Evolutionary conservation across 345 rosid species (phyloP), one percentile per base, ranked within the genome.

Genomic region (Bretschneidera sinensis): DNA sequence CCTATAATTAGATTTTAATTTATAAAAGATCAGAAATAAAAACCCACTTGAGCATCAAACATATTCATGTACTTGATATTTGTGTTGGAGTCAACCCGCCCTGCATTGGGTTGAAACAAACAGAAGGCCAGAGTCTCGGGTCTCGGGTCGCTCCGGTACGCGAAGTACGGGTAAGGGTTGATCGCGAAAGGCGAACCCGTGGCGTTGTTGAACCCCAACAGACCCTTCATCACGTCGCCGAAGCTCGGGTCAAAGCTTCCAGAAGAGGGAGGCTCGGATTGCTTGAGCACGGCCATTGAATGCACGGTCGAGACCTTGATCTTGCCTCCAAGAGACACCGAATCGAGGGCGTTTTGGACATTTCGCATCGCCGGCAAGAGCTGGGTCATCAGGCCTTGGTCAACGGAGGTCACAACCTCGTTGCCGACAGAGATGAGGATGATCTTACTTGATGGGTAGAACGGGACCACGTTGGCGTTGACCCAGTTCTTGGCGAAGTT

Each of bases 31-130:
- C n/a, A n/a, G n/a, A 4, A 48, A 2, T 48, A n/a, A 0, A n/a
- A 48, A 48, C 52, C 43, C 66, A 91, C 97, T 89, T 87, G 90
- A 62, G 99, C 97, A 75, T 94, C 96, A 64, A 94, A 94, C 97
- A 94, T 94, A 78, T 94, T 94, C 82, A 76, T 90, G 76, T 90
- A 94, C 54, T 78, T 94, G 64, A 90, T 83, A 48, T 78, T 82
- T 28, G 80, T 94, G 62, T 77, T 81, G 0, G 80, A 50, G 35
- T 94, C 97, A 0, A 76, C 33, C 21, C 95, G 83, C 22, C 99
- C 97, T 0, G 89, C 72, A 49, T 94, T 90, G 0, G 84, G 78
- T 66, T 94, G 96, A 72, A 94, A 90, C 66, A 90, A 70, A 65
- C 95, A 90, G 65, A 78, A 94, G 0, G 92, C 85, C 54, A 85